These are phyloP conservation scores for Penicillium turbatum DNA, from an alignment of 495 filamentous ascomycete genomes.

Conservation along the genomic window DNA sequence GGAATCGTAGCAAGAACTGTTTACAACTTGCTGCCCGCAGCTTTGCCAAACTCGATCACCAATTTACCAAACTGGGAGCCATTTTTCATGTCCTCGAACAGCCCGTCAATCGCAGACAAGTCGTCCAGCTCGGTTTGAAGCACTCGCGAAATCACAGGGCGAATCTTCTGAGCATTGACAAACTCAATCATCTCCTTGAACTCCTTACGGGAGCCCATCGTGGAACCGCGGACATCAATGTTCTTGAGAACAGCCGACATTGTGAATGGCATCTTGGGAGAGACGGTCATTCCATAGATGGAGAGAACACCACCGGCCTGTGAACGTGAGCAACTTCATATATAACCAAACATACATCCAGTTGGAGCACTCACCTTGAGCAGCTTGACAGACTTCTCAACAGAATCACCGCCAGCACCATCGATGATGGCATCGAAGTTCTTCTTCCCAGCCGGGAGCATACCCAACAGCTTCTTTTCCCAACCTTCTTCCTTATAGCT, in stretches of 20 bases:
- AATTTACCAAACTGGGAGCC: conserved; percentile 78
- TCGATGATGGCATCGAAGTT: conserved; percentile 70
- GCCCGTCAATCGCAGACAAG: conserved; percentile 56
- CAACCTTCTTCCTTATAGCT: conserved; percentile 61
- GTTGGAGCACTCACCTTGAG: conserved; percentile 44
- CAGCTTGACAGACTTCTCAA: conserved; percentile 52
- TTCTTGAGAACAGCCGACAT: conserved; percentile 73
- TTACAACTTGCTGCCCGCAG: conserved; percentile 43
- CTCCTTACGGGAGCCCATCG: conserved; percentile 73
- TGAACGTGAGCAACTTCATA: not conserved
- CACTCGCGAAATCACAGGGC: conserved; percentile 59
- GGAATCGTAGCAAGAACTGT: conserved; percentile 1
- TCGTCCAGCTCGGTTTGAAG: conserved; percentile 59
- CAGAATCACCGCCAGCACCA: conserved; percentile 72
- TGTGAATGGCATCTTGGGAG: conserved; percentile 65
- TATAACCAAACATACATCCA: not conserved
- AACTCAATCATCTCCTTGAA: conserved; percentile 75
- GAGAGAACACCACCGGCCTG: conserved; percentile 62
- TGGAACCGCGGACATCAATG: conserved; percentile 65
- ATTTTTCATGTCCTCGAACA: conserved; percentile 72
- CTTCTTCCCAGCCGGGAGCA: conserved; percentile 52
- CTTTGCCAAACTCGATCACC: conserved; percentile 53
- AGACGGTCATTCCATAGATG: conserved; percentile 74
- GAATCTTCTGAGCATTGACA: conserved; percentile 58
- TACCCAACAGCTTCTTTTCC: conserved; percentile 59